phyloP scores from a whole-genome alignment of 2,329 filamentous ascomycete genomes.

The Colletotrichum tabaci region DNA sequence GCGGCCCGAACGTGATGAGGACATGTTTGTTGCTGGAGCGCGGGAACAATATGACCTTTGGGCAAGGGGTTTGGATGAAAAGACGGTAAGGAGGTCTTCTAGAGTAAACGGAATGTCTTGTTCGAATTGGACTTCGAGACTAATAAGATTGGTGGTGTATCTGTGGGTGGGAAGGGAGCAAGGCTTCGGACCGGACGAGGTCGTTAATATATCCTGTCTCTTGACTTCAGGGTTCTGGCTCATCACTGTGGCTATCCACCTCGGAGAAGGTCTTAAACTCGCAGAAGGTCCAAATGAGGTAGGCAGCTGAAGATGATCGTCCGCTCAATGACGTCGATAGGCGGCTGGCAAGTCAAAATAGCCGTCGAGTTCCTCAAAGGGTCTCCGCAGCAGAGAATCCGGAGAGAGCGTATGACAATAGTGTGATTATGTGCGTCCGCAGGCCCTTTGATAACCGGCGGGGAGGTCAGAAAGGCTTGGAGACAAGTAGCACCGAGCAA shows the following conservation, averaged over 20 bases:
- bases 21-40: constrained; percentile 45
- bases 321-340: constrained; percentile 29
- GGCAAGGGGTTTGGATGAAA: background rate
- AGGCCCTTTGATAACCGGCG: constrained; percentile 3
- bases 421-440: constrained; percentile 24
- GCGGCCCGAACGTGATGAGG: constrained; percentile 49
- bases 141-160: constrained; percentile 15
- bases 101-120: constrained; percentile 12
- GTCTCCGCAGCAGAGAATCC: constrained; percentile 5
- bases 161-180: background rate
- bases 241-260: constrained; percentile 18
- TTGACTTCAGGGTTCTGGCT: background rate
- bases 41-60: constrained; percentile 7
- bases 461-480: constrained; percentile 15
- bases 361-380: constrained; percentile 9
- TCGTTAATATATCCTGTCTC: constrained; percentile 30
- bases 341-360: constrained; percentile 14
- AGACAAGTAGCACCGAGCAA: constrained; percentile 8
- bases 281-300: background rate
- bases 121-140: constrained; percentile 3
- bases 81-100: constrained; percentile 25
- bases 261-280: background rate
- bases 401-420: constrained; percentile 20
- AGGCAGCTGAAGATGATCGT: background rate
- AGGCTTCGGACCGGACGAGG: constrained; percentile 7